phyloP scores from a whole-genome alignment of 2,329 filamentous ascomycete genomes.

The Tolypocladium tundrense region DNA sequence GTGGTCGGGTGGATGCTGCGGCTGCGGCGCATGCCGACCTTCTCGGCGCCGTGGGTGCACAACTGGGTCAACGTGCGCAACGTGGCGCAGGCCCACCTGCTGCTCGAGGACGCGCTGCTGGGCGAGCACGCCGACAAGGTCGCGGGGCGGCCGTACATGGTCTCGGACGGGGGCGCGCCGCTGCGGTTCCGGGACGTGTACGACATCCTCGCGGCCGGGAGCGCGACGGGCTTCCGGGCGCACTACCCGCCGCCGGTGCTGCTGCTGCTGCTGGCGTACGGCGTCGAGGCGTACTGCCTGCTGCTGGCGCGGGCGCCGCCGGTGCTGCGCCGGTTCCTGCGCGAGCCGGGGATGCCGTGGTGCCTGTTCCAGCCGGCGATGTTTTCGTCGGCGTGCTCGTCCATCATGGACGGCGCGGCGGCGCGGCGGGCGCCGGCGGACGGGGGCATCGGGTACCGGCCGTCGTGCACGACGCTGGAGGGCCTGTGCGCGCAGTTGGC shows the following conservation, averaged over 20 bases:
- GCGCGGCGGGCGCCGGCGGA: constrained; percentile 25
- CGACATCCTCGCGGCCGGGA: constrained; percentile 17
- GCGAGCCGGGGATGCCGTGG: constrained; percentile 23
- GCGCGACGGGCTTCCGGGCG: constrained; percentile 20
- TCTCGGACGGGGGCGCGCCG: constrained; percentile 40
- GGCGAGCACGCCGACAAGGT: constrained; percentile 21
- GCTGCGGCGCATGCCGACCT: constrained; percentile 27
- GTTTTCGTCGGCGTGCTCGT: constrained; percentile 24
- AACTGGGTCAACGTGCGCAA: constrained; percentile 41
- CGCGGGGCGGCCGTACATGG: constrained; percentile 36
- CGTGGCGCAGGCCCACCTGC: constrained; percentile 41
- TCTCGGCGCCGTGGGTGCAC: constrained; percentile 34
- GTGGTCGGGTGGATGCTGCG: constrained; percentile 20
- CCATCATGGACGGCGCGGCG: constrained; percentile 24
- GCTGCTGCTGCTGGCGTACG: constrained; percentile 25
- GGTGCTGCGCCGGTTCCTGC: constrained; percentile 15
- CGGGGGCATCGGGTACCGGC: constrained; percentile 31
- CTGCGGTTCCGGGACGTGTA: constrained; percentile 30
- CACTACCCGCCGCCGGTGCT: constrained; percentile 21
- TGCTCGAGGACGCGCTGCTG: constrained; percentile 40
- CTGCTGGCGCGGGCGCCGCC: constrained; percentile 7
- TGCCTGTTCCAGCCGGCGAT: constrained; percentile 29
- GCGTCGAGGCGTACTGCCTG: constrained; percentile 10
- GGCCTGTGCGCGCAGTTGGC: constrained; percentile 28
- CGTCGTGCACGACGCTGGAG: constrained; percentile 26